Evolutionary conservation across 2,329 filamentous ascomycete genomes (phyloP), one percentile per base, ranked within the genome.

Genomic region (Talaromyces islandicus): DNA sequence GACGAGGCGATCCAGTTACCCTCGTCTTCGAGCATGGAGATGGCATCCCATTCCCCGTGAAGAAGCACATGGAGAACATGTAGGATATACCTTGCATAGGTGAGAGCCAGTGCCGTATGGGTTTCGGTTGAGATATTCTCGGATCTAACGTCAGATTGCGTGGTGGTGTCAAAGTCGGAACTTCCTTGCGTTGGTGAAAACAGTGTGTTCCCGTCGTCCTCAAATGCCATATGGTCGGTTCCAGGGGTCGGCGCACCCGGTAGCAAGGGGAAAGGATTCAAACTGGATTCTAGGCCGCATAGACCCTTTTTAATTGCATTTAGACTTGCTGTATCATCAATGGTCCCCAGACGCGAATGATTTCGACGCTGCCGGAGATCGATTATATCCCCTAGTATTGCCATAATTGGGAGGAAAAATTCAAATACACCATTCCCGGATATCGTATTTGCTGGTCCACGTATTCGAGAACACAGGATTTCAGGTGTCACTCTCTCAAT

Each of bases 321-420:
- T 7, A 46, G n/a, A 14, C 21, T 73, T 73, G 38, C 72, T 68
- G 0, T 68, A 60, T 76, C 69, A 60, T 75, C 69, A n/a, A 74
- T 64, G 11, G 63, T 63, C 27, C 77, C 75, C 0, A 81, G 69
- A 0, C 76, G 71, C 0, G 79, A 78, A 60, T 82, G 78, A 29
- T 74, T 70, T 14, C 74, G 71, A 11, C 73, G 68, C 57, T 78
- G 77, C 61, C 81, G 80, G 4, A 80, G 67, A 51, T 81, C 76
- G 46, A 81, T 78, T 7, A 82, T 78, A 57, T 82, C 77, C 0
- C 80, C 80, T 0, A 81, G 72, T 7, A 81, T 78, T 0, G 74
- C 72, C 75, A 81, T 81, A 1, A 82, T 69, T 0, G 80, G 80
- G 4, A 82, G 67, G 56, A 82, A 82, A 61, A 77, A 82, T 61